These are phyloP conservation scores for Tolypocladium tropicale DNA, from an alignment of 2,329 filamentous ascomycete species.

Conservation along the genomic window DNA sequence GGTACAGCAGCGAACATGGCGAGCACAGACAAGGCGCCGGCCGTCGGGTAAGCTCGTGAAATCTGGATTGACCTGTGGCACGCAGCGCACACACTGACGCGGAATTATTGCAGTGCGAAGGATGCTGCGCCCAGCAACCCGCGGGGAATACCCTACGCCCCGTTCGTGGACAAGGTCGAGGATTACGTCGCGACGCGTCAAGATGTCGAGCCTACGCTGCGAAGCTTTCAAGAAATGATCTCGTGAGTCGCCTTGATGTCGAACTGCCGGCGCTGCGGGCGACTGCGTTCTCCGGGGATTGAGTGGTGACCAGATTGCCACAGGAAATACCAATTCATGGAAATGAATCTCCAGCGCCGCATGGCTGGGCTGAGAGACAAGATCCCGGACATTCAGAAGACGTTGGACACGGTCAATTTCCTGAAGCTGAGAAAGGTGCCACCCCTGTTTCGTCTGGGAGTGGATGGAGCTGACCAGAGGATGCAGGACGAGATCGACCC, in stretches of 20 bases:
- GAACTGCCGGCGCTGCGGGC: not conserved
- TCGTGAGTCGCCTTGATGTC: conserved; percentile 47
- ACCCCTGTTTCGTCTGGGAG: not conserved
- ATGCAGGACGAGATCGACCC: conserved; percentile 47
- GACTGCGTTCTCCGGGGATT: not conserved
- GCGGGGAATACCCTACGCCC: conserved; percentile 72
- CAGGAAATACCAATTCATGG: conserved; percentile 99
- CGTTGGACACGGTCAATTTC: conserved; percentile 82
- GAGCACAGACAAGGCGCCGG: conserved; percentile 27
- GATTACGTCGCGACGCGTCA: conserved; percentile 72
- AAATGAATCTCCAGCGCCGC: conserved; percentile 80
- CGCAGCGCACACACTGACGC: not conserved
- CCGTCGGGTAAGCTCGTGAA: conserved; percentile 18
- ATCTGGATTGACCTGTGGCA: too few relatives aligned
- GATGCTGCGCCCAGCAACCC: conserved; percentile 58
- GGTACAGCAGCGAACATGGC: conserved; percentile 23
- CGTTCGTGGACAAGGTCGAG: conserved; percentile 81
- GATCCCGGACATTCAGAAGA: conserved; percentile 95
- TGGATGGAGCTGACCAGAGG: not conserved
- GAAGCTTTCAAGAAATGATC: conserved; percentile 88
- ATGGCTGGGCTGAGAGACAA: conserved; percentile 80
- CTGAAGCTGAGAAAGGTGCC: conserved; percentile 63
- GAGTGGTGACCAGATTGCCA: conserved; percentile 1
- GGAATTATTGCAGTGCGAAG: conserved; percentile 17
- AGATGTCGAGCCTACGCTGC: conserved; percentile 71